A percentile compares a stretch with the other conserved stretches of the same genome.
phyloP scores from a whole-genome alignment of 2,329 filamentous ascomycete genomes.

The Byssochlamys sp. region DNA sequence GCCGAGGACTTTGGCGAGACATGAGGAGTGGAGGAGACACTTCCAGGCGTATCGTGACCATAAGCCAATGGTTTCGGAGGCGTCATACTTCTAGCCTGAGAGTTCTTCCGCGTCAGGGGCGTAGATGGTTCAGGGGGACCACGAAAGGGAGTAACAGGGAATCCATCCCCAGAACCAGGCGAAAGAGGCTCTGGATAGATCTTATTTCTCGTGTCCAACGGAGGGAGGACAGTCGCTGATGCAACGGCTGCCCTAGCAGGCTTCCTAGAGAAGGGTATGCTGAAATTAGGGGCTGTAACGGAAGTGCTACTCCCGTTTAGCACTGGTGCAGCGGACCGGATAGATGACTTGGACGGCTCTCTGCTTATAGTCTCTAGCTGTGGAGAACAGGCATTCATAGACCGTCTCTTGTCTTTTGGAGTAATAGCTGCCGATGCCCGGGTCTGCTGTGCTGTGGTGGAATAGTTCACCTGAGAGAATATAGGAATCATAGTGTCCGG shows the following conservation, averaged over 20 bases:
- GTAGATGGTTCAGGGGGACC: not conserved
- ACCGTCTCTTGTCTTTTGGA: conserved; percentile 19
- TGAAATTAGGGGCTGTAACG: conserved; percentile 32
- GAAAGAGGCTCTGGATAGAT: not conserved
- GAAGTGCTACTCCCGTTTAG: conserved; percentile 20
- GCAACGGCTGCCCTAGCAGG: conserved; percentile 9
- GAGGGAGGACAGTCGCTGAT: not conserved
- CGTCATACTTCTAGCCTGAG: not conserved
- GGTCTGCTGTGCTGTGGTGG: conserved; percentile 12
- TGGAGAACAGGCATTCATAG: conserved; percentile 12
- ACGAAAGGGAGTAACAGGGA: not conserved
- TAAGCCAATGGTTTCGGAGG: not conserved
- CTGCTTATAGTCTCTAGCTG: conserved; percentile 4
- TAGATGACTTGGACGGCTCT: conserved; percentile 13
- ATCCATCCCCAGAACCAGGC: not conserved
- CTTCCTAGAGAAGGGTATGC: conserved; percentile 31
- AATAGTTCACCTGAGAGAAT: conserved; percentile 6
- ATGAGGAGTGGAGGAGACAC: not conserved
- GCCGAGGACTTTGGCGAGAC: not conserved
- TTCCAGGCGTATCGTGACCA: not conserved
- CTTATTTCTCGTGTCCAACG: not conserved
- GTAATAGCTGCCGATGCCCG: not conserved
- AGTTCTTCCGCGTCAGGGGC: not conserved
- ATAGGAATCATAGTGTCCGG: conserved; percentile 8
- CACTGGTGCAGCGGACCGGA: conserved; percentile 18